Percentiles rank a stretch among this genome's conserved stretches.
These are phyloP conservation scores for Crithidia bombi DNA, from an alignment of 208 protist genomes.

Conservation along the genomic window DNA sequence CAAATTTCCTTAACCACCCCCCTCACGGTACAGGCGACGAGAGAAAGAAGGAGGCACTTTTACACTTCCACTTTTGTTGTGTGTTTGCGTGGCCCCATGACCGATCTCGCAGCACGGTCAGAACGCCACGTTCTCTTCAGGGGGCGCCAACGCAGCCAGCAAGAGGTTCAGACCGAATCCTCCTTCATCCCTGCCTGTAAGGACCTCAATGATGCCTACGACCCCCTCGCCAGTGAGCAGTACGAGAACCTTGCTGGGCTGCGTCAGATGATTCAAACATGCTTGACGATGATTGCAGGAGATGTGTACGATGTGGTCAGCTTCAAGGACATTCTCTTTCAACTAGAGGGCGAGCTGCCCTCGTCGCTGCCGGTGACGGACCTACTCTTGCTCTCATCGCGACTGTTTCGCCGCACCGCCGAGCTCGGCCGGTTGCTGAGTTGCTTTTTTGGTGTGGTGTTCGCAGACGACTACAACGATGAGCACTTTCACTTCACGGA, in stretches of 20 bases:
- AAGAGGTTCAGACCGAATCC: slow-evolving; percentile 82
- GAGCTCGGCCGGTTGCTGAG: slow-evolving; percentile 81
- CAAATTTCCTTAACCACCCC: neutral
- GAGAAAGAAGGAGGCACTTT: neutral
- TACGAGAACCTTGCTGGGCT: slow-evolving; percentile 68
- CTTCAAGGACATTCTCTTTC: slow-evolving; percentile 92
- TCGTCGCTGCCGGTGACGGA: slow-evolving; percentile 81
- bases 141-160: slow-evolving; percentile 33
- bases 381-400: slow-evolving; percentile 86
- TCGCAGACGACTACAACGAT: slow-evolving; percentile 83
- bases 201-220: slow-evolving; percentile 55
- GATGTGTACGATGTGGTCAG: slow-evolving; percentile 86
- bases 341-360: slow-evolving; percentile 75
- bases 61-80: no score
- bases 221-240: slow-evolving; percentile 76
- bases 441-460: slow-evolving; percentile 89
- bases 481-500: slow-evolving; percentile 92
- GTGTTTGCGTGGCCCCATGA: no score
- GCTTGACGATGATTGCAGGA: slow-evolving; percentile 73
- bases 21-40: neutral
- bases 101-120: slow-evolving; percentile 8
- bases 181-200: slow-evolving; percentile 67
- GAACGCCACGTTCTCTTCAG: slow-evolving; percentile 29
- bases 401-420: slow-evolving; percentile 81
- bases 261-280: slow-evolving; percentile 70